Base-by-base conservation (phyloP, 2,329 filamentous ascomycete species). In the Colletotrichum sansevieriae region DNA sequence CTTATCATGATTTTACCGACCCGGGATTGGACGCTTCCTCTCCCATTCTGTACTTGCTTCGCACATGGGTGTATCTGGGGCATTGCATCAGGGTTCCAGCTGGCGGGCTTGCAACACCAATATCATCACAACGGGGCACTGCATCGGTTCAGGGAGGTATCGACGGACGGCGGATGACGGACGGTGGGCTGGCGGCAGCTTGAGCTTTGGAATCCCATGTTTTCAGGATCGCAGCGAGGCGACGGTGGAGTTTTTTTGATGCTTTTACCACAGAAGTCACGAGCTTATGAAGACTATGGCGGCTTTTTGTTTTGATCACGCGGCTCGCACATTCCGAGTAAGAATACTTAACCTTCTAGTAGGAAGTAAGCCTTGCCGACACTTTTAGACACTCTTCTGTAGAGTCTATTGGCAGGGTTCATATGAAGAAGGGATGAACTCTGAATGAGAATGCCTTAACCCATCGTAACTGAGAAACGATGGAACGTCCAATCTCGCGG, bases 181-280 rank as follows among this genome's bases (percentile, higher is more conserved):
- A n/a, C 20, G 22, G 15, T 37, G 55, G 29, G 8, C 25, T 29
- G 29, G 61, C 22, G 54, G 65, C 33, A 47, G 39, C 41, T 65
- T 47, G 43, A 55, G 55, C 54, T 55, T 54, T 46, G 18, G 20
- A 37, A 43, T 60, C 20, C 25, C 15, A 25, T 61, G 20, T 11
- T 37, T 20, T 37, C 15, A 29, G n/a, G 41, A 44, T 25, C 47
- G 54, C 47, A 65, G 65, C 62, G 47, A 55, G 59, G 65, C 65
- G 54, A 65, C 20, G 61, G 55, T 20, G 65, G 65, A 60, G 54
- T 68, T 68, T 43, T 43, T 56, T 29, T 49, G 18, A 35, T 68
- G 10, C 18, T 43, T 47, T 57, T 63, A 20, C 39, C 20, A 22
- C 56, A 64, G 60, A 43, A 47, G 46, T 56, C 55, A 65, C 54